These are phyloP conservation scores for Lasiodiplodia citricola DNA, from an alignment of 2,329 filamentous ascomycete genomes.

Conservation along the genomic window DNA sequence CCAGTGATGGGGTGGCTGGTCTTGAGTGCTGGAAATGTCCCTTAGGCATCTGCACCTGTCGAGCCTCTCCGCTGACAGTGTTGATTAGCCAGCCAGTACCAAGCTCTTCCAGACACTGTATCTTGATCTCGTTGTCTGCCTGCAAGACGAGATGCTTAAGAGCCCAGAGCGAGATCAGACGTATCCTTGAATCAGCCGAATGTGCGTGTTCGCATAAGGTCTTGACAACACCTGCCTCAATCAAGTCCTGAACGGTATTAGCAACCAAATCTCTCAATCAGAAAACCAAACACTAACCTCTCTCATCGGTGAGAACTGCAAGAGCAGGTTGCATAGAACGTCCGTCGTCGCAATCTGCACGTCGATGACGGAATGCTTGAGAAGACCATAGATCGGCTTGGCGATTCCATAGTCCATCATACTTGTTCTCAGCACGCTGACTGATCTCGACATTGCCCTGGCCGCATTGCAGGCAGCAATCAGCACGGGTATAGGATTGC, in stretches of 20 bases:
- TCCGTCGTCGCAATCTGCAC: constrained; percentile 87
- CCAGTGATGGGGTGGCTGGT: constrained; percentile 39
- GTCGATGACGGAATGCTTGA: constrained; percentile 75
- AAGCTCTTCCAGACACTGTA: constrained; percentile 76
- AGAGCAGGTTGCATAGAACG: constrained; percentile 81
- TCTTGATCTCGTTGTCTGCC: constrained; percentile 73
- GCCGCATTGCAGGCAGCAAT: constrained; percentile 84
- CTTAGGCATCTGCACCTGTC: constrained; percentile 40
- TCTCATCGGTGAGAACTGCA: constrained; percentile 90
- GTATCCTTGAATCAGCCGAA: constrained; percentile 76
- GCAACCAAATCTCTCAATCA: constrained; percentile 27
- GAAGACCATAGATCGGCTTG: constrained; percentile 74
- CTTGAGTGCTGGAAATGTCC: constrained; percentile 35
- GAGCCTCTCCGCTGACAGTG: constrained; percentile 63
- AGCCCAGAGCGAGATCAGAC: constrained; percentile 89
- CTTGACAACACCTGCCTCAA: constrained; percentile 74
- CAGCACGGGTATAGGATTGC: constrained; percentile 79
- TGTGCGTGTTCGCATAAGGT: constrained; percentile 84
- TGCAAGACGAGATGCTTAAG: constrained; percentile 86
- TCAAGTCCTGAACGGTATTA: constrained; percentile 62
- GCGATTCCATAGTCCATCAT: constrained; percentile 86
- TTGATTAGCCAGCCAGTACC: constrained; percentile 80
- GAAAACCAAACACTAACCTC: constrained; percentile 63
- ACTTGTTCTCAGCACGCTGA: constrained; percentile 81
- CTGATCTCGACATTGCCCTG: constrained; percentile 81